phyloP scores from a whole-genome alignment of 495 filamentous ascomycete genomes.

The Penicillium angulare region DNA sequence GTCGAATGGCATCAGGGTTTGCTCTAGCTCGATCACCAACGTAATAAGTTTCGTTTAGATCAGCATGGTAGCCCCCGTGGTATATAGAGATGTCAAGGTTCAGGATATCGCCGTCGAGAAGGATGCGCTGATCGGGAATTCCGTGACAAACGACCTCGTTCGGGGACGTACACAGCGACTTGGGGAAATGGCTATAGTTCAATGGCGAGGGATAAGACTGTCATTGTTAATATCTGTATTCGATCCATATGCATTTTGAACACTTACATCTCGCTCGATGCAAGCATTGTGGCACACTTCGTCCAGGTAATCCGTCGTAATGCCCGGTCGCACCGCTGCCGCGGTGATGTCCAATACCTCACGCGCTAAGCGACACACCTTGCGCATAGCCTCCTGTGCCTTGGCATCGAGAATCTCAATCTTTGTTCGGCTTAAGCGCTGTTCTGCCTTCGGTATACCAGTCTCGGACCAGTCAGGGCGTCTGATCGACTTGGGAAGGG shows the following conservation, averaged over 20 bases:
- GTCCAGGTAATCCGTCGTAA: conserved; percentile 82
- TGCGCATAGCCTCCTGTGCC: conserved; percentile 71
- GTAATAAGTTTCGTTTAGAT: conserved; percentile 75
- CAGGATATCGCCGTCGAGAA: conserved; percentile 70
- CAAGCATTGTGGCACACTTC: conserved; percentile 80
- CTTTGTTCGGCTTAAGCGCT: conserved; percentile 56
- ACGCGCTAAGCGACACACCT: conserved; percentile 69
- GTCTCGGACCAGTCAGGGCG: conserved; percentile 69
- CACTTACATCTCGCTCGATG: conserved; percentile 70
- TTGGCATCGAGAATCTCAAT: conserved; percentile 63
- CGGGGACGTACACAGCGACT: conserved; percentile 77
- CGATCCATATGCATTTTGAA: not conserved
- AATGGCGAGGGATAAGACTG: conserved; percentile 81
- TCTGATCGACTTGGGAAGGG: conserved; percentile 65
- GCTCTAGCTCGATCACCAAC: conserved; percentile 65
- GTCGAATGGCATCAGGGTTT: conserved; percentile 62
- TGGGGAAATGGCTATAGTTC: conserved; percentile 82
- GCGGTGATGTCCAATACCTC: conserved; percentile 81
- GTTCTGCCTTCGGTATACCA: conserved; percentile 67
- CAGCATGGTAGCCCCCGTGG: conserved; percentile 69
- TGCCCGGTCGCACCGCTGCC: conserved; percentile 63
- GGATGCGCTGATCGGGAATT: conserved; percentile 63
- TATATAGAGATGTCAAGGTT: conserved; percentile 72
- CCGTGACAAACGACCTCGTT: conserved; percentile 84
- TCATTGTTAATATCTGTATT: not conserved